Evolutionary conservation across 2,329 filamentous ascomycete species (phyloP).

Genomic region (Alternaria incomplexa): DNA sequence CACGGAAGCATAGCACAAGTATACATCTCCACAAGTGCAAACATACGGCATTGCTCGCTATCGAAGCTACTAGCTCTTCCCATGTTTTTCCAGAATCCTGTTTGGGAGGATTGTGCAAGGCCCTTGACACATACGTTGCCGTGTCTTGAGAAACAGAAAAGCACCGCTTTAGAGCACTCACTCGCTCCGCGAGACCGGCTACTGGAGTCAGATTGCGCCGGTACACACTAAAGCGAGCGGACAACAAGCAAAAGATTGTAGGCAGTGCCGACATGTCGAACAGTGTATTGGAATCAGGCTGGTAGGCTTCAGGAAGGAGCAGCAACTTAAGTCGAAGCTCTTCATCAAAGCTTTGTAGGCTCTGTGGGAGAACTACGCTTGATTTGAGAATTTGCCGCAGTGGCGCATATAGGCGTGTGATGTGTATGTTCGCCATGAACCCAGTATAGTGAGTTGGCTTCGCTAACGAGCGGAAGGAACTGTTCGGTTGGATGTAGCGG

Average conservation of each 20-base stretch:
- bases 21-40: conserved; percentile 87
- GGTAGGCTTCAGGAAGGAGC: conserved; percentile 77
- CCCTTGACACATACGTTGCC: conserved; percentile 73
- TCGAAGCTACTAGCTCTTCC: conserved; percentile 66
- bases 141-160: conserved; percentile 78
- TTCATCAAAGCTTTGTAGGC: conserved; percentile 78
- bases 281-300: conserved; percentile 68
- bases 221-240: conserved; percentile 83
- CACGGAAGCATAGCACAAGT: conserved; percentile 77
- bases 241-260: conserved; percentile 79
- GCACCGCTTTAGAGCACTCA: conserved; percentile 78
- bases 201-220: conserved; percentile 83
- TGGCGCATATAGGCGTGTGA: conserved; percentile 77
- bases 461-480: conserved; percentile 49
- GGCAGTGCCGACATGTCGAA: conserved; percentile 77
- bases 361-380: conserved; percentile 65
- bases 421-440: conserved; percentile 79
- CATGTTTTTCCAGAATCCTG: conserved; percentile 47
- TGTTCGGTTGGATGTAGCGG: conserved; percentile 68
- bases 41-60: conserved; percentile 76
- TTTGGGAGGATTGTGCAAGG: conserved; percentile 56
- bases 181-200: conserved; percentile 69
- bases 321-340: conserved; percentile 78
- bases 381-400: conserved; percentile 74
- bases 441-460: conserved; percentile 64